Evolutionary conservation across 805 yeast genomes (phyloP).

Genomic region (Candida nitratophila): DNA sequence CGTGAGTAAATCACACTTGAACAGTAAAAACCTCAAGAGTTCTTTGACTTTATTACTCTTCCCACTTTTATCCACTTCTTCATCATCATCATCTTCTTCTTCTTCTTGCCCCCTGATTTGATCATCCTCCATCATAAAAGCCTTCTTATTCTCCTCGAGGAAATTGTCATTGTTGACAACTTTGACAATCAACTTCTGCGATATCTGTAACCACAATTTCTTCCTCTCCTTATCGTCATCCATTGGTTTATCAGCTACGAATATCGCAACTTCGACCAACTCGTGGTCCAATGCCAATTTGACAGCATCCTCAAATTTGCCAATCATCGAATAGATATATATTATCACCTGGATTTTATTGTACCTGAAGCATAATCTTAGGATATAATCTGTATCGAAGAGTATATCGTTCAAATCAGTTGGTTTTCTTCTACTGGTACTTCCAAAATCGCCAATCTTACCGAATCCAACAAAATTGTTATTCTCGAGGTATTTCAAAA

Average conservation of each 20-base stretch:
- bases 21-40: slow-evolving; percentile 30
- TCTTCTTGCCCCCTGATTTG: slow-evolving; percentile 4
- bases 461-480: not conserved
- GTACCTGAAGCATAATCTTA: slow-evolving; percentile 63
- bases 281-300: slow-evolving; percentile 59
- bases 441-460: not conserved
- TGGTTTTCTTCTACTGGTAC: slow-evolving; percentile 7
- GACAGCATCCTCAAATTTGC: slow-evolving; percentile 75
- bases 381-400: slow-evolving; percentile 67
- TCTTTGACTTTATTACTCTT: slow-evolving; percentile 22
- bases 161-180: slow-evolving; percentile 22
- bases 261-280: slow-evolving; percentile 49
- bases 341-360: slow-evolving; percentile 61
- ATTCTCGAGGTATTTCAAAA: slow-evolving; percentile 42
- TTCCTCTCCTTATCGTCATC: slow-evolving; percentile 46
- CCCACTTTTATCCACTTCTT: too few species aligned
- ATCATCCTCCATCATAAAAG: slow-evolving; percentile 9
- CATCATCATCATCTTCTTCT: slow-evolving; percentile 20
- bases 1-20: slow-evolving; percentile 44
- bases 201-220: slow-evolving; percentile 65
- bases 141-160: slow-evolving; percentile 13
- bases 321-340: slow-evolving; percentile 60
- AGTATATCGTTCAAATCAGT: slow-evolving; percentile 23
- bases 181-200: slow-evolving; percentile 38
- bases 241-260: slow-evolving; percentile 47